Evolutionary conservation across 805 yeast genomes (phyloP), one percentile per base, ranked within the genome.

Genomic region (Kluyveromyces siamensis): DNA sequence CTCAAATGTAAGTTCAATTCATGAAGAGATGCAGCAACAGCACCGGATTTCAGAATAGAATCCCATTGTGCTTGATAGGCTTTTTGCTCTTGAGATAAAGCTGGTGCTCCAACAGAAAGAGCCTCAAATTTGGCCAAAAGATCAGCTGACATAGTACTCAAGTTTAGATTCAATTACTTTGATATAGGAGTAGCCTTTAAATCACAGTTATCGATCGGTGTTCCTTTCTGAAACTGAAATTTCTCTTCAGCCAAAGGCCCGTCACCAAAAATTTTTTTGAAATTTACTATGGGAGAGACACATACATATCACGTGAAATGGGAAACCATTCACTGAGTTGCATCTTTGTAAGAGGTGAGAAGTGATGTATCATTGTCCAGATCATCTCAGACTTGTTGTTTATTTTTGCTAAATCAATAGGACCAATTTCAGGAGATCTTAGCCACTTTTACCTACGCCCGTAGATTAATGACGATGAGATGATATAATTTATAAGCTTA

Each of bases 31-130:
- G 71, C 75, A 41, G 84, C 81, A 54, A 86, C 68, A 57, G 83
- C 74, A 46, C 65, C 65, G 30, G 63, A 53, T 49, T 72, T 66
- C n/a, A 90, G 74, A 46, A 89, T 73, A 5, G 95, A 81, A 50
- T 74, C 73, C 83, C 91, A 86, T 69, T 90, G 96, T 35, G 89
- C 76, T 54, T 77, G 74, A 55, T 83, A 73, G 19, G 96, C 96
- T 60, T 75, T 72, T 70, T 83, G 85, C 66, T 79, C 75, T 21
- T 60, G 59, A 38, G 67, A 53, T 40, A 71, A 57, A 18, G 69
- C 50, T 39, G 69, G 59, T 25, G 59, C 52, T 16, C 63, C 55
- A 39, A 64, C 53, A 38, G 62, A 51, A 37, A 65, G 48, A 17
- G 57, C 43, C 41, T 58, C 52, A 47, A 65, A 66, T 42, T 58